Conservation (phyloP, 768 basidiomycete genomes). For the Podaxis pistillaris region DNA sequence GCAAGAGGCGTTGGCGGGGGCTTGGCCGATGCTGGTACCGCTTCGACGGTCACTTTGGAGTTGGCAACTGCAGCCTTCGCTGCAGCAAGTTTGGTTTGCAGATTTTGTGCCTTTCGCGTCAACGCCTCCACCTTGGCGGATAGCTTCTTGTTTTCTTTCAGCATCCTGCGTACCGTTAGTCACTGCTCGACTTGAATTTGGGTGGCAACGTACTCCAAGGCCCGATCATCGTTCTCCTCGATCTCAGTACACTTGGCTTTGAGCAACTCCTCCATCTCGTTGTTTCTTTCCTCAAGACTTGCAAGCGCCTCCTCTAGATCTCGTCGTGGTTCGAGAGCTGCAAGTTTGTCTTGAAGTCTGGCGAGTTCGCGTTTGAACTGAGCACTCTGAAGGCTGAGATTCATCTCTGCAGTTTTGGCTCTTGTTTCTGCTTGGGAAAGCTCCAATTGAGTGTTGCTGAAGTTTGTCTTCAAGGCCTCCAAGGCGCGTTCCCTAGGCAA, state of each 20-base stretch:
- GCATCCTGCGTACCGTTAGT: constrained; percentile 44
- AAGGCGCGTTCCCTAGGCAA: constrained; percentile 41
- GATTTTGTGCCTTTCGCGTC: constrained; percentile 67
- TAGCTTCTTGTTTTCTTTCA: constrained; percentile 82
- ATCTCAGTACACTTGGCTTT: constrained; percentile 72
- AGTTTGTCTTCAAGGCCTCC: constrained; percentile 34
- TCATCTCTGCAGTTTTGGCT: constrained; percentile 62
- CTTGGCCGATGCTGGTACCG: constrained; percentile 8
- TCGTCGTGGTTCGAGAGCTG: constrained; percentile 48
- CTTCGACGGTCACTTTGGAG: not conserved
- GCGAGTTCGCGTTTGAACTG: constrained; percentile 67
- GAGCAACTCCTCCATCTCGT: constrained; percentile 74
- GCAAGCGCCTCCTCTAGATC: constrained; percentile 53
- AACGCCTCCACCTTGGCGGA: constrained; percentile 66
- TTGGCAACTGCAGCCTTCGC: constrained; percentile 38
- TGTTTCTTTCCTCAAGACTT: constrained; percentile 67
- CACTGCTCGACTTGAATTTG: constrained; percentile 6
- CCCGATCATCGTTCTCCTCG: constrained; percentile 81
- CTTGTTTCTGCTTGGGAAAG: constrained; percentile 55
- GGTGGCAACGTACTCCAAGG: constrained; percentile 60
- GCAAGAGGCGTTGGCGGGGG: constrained; percentile 15
- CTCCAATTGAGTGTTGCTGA: constrained; percentile 41
- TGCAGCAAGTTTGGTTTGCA: constrained; percentile 65
- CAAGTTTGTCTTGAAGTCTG: constrained; percentile 57
- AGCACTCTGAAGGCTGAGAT: constrained; percentile 58